Conservation (phyloP, 163 green algal species). For the Scenedesmus sp. region DNA sequence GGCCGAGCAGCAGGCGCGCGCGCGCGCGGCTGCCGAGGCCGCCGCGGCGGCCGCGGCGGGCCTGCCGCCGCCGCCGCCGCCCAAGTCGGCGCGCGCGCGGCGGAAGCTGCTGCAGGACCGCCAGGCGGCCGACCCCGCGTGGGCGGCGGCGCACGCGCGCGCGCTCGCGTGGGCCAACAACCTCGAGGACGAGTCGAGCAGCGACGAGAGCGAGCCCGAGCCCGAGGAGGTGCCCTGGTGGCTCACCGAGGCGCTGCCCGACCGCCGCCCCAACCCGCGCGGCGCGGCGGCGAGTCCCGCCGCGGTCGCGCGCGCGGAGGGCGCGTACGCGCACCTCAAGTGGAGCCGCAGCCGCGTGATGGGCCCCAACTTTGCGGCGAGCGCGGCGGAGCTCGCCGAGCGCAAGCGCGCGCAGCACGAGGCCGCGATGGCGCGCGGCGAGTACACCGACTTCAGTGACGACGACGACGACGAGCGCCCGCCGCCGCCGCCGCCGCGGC, state of each 20-base stretch:
- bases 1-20: neutral
- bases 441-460: too few relatives aligned
- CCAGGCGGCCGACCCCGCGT: slow-evolving; percentile 26
- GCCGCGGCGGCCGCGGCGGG: neutral
- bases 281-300: slow-evolving; percentile 7
- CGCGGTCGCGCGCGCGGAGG: neutral
- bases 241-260: slow-evolving; percentile 2
- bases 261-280: neutral
- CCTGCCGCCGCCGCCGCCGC: neutral
- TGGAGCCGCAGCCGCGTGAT: slow-evolving; percentile 27
- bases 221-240: slow-evolving; percentile 35
- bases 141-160: slow-evolving; percentile 21
- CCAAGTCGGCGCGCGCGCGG: too few relatives aligned
- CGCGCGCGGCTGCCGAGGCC: neutral
- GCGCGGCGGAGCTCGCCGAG: slow-evolving; percentile 23
- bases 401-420: slow-evolving; percentile 4
- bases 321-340: slow-evolving; percentile 7
- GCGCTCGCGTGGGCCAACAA: slow-evolving; percentile 7
- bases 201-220: slow-evolving; percentile 16
- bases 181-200: neutral
- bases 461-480: neutral
- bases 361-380: neutral
- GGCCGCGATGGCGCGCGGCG: too few relatives aligned
- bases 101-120: too few relatives aligned
- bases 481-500: neutral